phyloP scores from a whole-genome alignment of 2,329 filamentous ascomycete genomes.

The Fusarium hostae region DNA sequence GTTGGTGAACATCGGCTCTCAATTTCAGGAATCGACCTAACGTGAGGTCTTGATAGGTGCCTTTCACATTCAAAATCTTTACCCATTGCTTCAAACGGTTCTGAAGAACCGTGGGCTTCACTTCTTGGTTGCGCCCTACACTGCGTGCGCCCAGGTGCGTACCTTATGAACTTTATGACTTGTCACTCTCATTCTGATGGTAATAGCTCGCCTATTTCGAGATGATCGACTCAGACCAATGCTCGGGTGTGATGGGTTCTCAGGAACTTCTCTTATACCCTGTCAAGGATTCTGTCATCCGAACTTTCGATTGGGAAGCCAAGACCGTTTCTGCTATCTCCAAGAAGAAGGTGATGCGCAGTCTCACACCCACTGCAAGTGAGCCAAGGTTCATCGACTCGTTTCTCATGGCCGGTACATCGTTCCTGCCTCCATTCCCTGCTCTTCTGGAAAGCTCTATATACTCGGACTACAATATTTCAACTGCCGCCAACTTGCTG shows the following conservation, averaged over 20 bases:
- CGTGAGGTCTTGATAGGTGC: slow-evolving; percentile 64
- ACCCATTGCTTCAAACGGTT: slow-evolving; percentile 79
- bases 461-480: slow-evolving; percentile 69
- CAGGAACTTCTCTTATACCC: slow-evolving; percentile 89
- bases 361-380: slow-evolving; percentile 70
- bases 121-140: slow-evolving; percentile 87
- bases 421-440: slow-evolving; percentile 83
- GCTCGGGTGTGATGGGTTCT: slow-evolving; percentile 83
- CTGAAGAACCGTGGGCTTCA: slow-evolving; percentile 75
- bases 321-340: slow-evolving; percentile 70
- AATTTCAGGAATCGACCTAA: slow-evolving; percentile 42
- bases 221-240: slow-evolving; percentile 72
- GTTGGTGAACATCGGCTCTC: slow-evolving; percentile 57
- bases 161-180: neutral
- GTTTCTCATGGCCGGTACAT: slow-evolving; percentile 83
- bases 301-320: slow-evolving; percentile 73
- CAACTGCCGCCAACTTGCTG: slow-evolving; percentile 82
- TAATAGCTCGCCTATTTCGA: slow-evolving; percentile 81
- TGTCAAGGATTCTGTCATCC: slow-evolving; percentile 78
- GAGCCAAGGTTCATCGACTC: slow-evolving; percentile 85
- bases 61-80: slow-evolving; percentile 76
- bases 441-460: slow-evolving; percentile 71
- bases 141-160: slow-evolving; percentile 84
- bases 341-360: slow-evolving; percentile 76
- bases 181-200: slow-evolving; percentile 21